Evolutionary conservation across 768 basidiomycete species (phyloP).

Genomic region (Leccinellum rugosiceps): DNA sequence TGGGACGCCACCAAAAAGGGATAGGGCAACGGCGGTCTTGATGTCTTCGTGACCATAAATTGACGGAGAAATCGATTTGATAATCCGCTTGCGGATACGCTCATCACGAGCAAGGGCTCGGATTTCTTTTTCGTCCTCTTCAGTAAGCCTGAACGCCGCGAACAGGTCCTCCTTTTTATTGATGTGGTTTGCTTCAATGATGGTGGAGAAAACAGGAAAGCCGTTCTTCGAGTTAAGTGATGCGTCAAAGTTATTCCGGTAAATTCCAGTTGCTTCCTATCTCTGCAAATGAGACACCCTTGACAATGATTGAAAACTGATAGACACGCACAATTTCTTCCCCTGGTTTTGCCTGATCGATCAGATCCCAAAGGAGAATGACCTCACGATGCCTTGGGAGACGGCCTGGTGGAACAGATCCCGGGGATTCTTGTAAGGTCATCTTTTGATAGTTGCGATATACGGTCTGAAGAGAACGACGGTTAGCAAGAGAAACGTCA

Average conservation of each 20-base stretch:
- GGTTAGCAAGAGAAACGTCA: background rate
- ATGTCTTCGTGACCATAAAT: slow-evolving; percentile 99
- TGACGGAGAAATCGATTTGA: slow-evolving; percentile 98
- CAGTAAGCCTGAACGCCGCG: slow-evolving; percentile 95
- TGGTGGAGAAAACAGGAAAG: slow-evolving; percentile 98
- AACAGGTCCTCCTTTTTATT: slow-evolving; percentile 99
- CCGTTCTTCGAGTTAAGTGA: slow-evolving; percentile 98
- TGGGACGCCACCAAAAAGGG: slow-evolving; percentile 88
- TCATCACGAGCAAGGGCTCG: slow-evolving; percentile 84
- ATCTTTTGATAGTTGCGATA: slow-evolving; percentile 99
- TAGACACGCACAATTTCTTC: slow-evolving; percentile 82
- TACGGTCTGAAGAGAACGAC: slow-evolving; percentile 63
- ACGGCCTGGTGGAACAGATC: slow-evolving; percentile 96
- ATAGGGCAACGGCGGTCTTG: slow-evolving; percentile 94
- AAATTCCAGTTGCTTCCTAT: slow-evolving; percentile 96
- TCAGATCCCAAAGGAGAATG: slow-evolving; percentile 94
- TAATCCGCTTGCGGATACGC: slow-evolving; percentile 93
- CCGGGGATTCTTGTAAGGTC: slow-evolving; percentile 97
- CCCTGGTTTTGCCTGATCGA: slow-evolving; percentile 96
- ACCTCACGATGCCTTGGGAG: slow-evolving; percentile 96
- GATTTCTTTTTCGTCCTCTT: slow-evolving; percentile 95
- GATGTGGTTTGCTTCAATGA: slow-evolving; percentile 97
- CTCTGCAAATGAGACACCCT: slow-evolving; percentile 6
- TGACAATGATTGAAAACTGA: background rate
- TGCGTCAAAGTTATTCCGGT: slow-evolving; percentile 98